These are phyloP conservation scores for Sporothrix protearum DNA, from an alignment of 2,329 filamentous ascomycete genomes.

Conservation along the genomic window DNA sequence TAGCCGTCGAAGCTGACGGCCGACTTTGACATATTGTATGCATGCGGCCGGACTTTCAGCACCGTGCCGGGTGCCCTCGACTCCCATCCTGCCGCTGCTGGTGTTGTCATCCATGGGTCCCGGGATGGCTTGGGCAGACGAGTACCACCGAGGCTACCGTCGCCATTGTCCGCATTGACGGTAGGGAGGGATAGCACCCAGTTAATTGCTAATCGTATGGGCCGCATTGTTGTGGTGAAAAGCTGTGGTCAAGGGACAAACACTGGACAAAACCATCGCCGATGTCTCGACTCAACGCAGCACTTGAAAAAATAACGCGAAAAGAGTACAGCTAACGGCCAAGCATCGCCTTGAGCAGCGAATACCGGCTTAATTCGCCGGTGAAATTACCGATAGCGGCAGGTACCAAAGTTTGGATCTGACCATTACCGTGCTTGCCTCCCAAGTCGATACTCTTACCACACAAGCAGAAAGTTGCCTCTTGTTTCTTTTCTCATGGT, in stretches of 20 bases:
- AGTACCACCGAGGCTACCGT: background rate
- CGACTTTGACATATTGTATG: constrained; percentile 27
- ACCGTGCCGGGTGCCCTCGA: constrained; percentile 30
- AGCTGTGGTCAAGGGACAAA: background rate
- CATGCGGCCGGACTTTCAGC: constrained; percentile 31
- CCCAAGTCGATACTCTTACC: too few relatives aligned
- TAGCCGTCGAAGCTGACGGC: constrained; percentile 23
- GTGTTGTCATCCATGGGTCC: constrained; percentile 25
- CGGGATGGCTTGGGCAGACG: background rate
- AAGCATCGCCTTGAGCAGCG: background rate
- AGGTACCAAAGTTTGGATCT: background rate
- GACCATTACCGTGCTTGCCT: background rate
- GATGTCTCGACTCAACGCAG: background rate
- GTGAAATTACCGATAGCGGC: too few relatives aligned
- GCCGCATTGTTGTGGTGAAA: background rate
- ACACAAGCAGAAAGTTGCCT: too few relatives aligned
- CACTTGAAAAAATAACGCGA: background rate
- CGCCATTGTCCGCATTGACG: background rate
- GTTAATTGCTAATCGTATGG: background rate
- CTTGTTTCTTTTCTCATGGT: too few relatives aligned
- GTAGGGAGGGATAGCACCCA: background rate
- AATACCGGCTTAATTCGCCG: background rate
- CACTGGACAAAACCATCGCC: background rate
- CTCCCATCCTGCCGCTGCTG: constrained; percentile 30
- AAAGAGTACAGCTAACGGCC: background rate